Base-by-base conservation (phyloP, 129 eudicot genomes). In the Tagetes patula region DNA sequence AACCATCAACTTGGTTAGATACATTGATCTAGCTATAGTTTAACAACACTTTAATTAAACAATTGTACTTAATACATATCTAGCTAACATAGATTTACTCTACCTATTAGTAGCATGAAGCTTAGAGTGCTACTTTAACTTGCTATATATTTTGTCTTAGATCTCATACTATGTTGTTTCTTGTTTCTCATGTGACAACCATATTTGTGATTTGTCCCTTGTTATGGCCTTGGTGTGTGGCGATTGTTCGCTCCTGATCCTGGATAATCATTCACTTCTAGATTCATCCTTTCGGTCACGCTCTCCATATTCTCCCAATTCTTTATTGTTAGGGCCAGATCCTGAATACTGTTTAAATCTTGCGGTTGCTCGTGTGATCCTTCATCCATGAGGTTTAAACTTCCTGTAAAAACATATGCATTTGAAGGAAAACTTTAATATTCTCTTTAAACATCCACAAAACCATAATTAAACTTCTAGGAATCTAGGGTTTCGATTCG, bases 221-320 rank as follows among this genome's bases (percentile, higher is more conserved):
- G 73, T 75, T 82, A 76, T 4, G 91, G 79, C 73, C 74, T 85
- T 32, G 96, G 98, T 2, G 95, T 92, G 82, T 92, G 98, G 60
- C 92, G 94, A 65, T 92, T 89, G 79, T 92, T 92, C 8, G 98
- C 90, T 54, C 95, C 98, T 1, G 96, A 87, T 69, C 96, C 98
- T 72, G 95, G 95, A 82, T 92, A 92, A 77, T 89, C 98, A 67
- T 87, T 80, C 43, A 92, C 42, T 63, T 87, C 80, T 2, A 85
- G 71, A 5, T 78, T 73, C 85, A 87, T 80, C 81, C 91, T 89
- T 77, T 80, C 77, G 1, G 10, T 67, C 55, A 69, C 50, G 4
- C 72, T 41, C 48, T 38, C 72, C 13, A 8, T 59, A 10, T 39
- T 47, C 43, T 80, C 70, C 87, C 73, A 41, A 3, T 48, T 65